Evolutionary conservation across 805 yeast genomes (phyloP), one percentile per base, ranked within the genome.

Genomic region (Saccharomycopsis selenospora): DNA sequence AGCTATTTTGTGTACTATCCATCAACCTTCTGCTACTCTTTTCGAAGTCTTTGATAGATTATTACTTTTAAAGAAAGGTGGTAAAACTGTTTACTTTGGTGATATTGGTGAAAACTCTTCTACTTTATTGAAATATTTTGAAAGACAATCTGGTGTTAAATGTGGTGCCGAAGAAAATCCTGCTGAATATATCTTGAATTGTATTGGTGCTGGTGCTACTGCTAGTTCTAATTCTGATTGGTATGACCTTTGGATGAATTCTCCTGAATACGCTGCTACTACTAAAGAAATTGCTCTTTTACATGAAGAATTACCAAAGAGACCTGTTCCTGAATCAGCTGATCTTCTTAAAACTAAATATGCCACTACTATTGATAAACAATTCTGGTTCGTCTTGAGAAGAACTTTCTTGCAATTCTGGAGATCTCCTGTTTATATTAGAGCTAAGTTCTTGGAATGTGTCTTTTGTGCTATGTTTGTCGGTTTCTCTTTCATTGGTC

Each of bases 31-130:
- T 38, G 82, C 82, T 38, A 67, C 75, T 47, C 68, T 80, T 56
- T 70, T 79, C 58, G 73, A 76, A 55, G 77, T 76, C 56, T 79
- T 79, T 53, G 85, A 79, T 57, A 72, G 81, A 22, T 66, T 80
- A 48, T 67, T 78, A 56, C 71, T 82, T 55, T 66, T 84, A 59
- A 79, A 78, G 54, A 75, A 73, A 54, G 91, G 90, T 57, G 91
- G 91, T 52, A 68, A 73, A 60, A 82, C 89, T 42, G 83, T 49
- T 24, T 83, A 82, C 62, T 83, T 82, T 61, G 91, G 91, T 56
- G 85, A 81, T 52, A 78, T 81, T 56, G 85, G 87, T 44, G 66
- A 72, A 45, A 75, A 77, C 60, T 76, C 80, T 7, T 66, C 72
- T 11, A 62, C 65, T 1, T 61, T 74, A 17, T 59, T 69, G 46